These are phyloP conservation scores for Ganoderma boninense DNA, from an alignment of 1,284 basidiomycete species.

Conservation along the genomic window DNA sequence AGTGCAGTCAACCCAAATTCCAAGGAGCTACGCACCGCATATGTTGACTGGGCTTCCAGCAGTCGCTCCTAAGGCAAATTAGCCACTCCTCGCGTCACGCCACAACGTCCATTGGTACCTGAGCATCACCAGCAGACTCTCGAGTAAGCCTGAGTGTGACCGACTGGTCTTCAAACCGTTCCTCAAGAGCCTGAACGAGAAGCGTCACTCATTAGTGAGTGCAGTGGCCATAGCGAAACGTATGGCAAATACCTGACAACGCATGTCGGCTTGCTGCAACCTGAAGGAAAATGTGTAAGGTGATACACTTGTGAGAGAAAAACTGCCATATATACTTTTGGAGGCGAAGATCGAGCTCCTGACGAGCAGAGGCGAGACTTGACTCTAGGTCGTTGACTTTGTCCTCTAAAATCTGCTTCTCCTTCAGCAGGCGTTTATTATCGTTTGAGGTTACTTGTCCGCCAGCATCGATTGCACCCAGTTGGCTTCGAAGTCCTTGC, in stretches of 20 bases:
- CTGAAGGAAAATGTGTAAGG: slow-evolving; percentile 23
- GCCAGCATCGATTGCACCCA: slow-evolving; percentile 39
- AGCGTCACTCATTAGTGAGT: slow-evolving; percentile 32
- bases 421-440: slow-evolving; percentile 15
- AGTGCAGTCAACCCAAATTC: background rate
- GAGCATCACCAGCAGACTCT: slow-evolving; percentile 61
- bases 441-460: slow-evolving; percentile 28
- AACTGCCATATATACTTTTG: slow-evolving; percentile 34
- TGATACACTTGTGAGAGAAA: background rate
- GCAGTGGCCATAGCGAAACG: slow-evolving; percentile 21
- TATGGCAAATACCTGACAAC: slow-evolving; percentile 37
- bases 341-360: slow-evolving; percentile 36
- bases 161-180: slow-evolving; percentile 66
- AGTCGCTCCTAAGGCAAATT: slow-evolving; percentile 42
- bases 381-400: slow-evolving; percentile 20
- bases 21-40: slow-evolving; percentile 36
- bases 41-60: slow-evolving; percentile 38
- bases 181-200: slow-evolving; percentile 56
- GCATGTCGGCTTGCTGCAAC: slow-evolving; percentile 35
- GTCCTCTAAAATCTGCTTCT: slow-evolving; percentile 25
- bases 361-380: slow-evolving; percentile 32
- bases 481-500: slow-evolving; percentile 40
- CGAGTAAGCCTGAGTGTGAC: slow-evolving; percentile 59
- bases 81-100: background rate
- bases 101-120: slow-evolving; percentile 46